A percentile compares a stretch with the other conserved stretches of the same genome.
These are phyloP conservation scores for Wickerhamiella parazyma DNA, from an alignment of 805 yeast genomes.

Conservation along the genomic window DNA sequence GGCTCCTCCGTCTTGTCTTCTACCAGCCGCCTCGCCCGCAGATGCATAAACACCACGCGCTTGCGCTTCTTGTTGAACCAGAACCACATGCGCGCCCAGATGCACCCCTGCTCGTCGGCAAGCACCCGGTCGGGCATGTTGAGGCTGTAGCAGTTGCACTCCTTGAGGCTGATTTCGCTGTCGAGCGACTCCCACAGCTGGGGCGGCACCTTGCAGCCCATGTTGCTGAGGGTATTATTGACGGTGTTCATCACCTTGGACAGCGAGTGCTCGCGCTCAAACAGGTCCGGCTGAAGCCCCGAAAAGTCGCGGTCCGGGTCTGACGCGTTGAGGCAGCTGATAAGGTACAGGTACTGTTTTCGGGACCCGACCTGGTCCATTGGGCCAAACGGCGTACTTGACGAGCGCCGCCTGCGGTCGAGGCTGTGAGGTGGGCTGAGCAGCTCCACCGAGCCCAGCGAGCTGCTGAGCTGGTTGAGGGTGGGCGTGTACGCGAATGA, in stretches of 20 bases:
- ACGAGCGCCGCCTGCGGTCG: conserved; percentile 17
- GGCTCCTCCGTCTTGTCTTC: conserved; percentile 26
- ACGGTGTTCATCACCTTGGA: conserved; percentile 40
- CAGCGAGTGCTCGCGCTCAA: conserved; percentile 36
- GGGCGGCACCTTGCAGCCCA: conserved; percentile 35
- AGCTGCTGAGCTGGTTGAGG: conserved; percentile 11
- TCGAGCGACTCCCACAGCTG: conserved; percentile 86
- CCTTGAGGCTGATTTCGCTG: conserved; percentile 64
- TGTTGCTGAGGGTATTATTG: conserved; percentile 60
- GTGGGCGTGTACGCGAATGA: conserved; percentile 12
- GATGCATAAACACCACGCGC: conserved; percentile 74
- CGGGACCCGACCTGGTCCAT: conserved; percentile 73
- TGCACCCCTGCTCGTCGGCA: conserved; percentile 41
- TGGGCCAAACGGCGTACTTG: conserved; percentile 72
- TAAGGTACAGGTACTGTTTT: conserved; percentile 77
- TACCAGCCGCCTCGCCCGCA: conserved; percentile 31
- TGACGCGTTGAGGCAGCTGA: conserved; percentile 79
- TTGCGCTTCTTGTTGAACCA: conserved; percentile 82
- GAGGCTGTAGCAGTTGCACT: conserved; percentile 29
- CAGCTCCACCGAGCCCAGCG: conserved; percentile 11
- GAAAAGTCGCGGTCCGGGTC: conserved; percentile 95
- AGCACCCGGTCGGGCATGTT: conserved; percentile 42
- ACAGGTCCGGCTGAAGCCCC: conserved; percentile 66
- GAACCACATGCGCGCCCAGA: conserved; percentile 81
- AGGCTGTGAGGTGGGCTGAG: conserved; percentile 16